Base-by-base conservation (phyloP, 1,284 basidiomycete genomes). In the Dichomitus squalens region DNA sequence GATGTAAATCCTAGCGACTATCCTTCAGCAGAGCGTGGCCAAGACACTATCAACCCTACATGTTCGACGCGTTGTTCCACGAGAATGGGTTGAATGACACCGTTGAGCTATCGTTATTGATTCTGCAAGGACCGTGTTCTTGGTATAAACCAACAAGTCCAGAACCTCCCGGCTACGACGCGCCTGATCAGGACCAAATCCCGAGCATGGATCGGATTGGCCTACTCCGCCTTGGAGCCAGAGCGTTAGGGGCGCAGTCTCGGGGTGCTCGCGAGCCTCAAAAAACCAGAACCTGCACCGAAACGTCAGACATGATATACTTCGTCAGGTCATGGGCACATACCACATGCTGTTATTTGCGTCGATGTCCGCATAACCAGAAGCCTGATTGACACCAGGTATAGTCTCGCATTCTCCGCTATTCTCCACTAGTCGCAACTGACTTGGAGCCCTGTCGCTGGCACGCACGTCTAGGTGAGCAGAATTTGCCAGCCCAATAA, bases 241-340 rank as follows among this genome's bases (percentile, higher is more conserved):
- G 33, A 87, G 75, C 16, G 81, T 75, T n/a, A 87, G 73, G n/a
- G 86, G 84, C 2, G 85, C 85, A 0, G 74, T 81, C 21, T 78
- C 76, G 0, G 83, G 76, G 61, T 80, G 81, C 38, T 80, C 79
- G 29, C 85, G 80, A 0, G 86, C 78, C 34, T 76, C 84, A 59
- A 88, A 88, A 71, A 84, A 87, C 85, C 85, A 87, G 70, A 87
- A 87, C n/a, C n/a, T n/a, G n/a, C n/a, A n/a, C n/a, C n/a, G 83
- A 82, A 87, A 27, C n/a, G n/a, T n/a, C n/a, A n/a, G n/a, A n/a
- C n/a, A n/a, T n/a, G n/a, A n/a, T n/a, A n/a, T n/a, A n/a, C n/a
- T n/a, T n/a, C n/a, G n/a, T n/a, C n/a, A n/a, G n/a, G n/a, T n/a
- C n/a, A n/a, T n/a, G n/a, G n/a, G n/a, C n/a, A n/a, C n/a, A n/a